These are phyloP conservation scores for Lasiodiplodia sp. DNA, from an alignment of 2,329 filamentous ascomycete species.

Conservation along the genomic window DNA sequence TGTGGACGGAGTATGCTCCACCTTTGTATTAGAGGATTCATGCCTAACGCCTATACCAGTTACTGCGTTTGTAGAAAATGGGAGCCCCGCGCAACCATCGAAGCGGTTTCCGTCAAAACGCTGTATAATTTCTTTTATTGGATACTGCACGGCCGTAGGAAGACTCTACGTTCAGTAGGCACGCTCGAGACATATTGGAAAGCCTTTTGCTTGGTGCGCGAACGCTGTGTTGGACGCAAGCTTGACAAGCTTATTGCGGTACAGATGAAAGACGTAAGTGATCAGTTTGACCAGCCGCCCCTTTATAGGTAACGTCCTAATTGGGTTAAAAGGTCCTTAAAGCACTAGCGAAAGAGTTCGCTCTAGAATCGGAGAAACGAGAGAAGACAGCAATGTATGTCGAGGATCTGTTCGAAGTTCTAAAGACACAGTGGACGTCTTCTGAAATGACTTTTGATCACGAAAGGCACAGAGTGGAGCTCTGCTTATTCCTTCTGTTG, in stretches of 20 bases:
- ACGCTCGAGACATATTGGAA: slow-evolving; percentile 3
- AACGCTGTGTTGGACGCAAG: not conserved
- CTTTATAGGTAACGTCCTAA: too few species aligned
- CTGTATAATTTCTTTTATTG: not conserved
- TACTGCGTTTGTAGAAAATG: not conserved
- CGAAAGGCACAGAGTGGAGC: slow-evolving; percentile 32
- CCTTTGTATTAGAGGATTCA: not conserved
- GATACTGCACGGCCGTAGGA: not conserved
- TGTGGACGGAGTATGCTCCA: not conserved
- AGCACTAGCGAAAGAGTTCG: slow-evolving; percentile 31
- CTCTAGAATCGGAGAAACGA: slow-evolving; percentile 32
- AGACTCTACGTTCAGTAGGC: not conserved
- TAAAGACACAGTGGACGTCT: slow-evolving; percentile 33
- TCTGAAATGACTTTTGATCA: slow-evolving; percentile 31
- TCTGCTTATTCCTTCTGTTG: slow-evolving; percentile 30
- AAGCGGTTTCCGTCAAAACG: not conserved
- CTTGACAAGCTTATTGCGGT: not conserved
- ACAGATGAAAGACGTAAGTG: not conserved
- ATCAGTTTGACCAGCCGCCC: not conserved
- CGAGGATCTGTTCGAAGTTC: slow-evolving; percentile 35
- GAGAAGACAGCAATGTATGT: slow-evolving; percentile 33
- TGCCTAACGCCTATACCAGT: not conserved
- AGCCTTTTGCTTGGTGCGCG: not conserved
- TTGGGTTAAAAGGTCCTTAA: slow-evolving; percentile 21
- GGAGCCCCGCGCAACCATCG: not conserved